A percentile compares a stretch with the other conserved stretches of the same genome.
Evolutionary conservation across 108 stramenopile genomes (phyloP).

Genomic region (Epithemia pelagica): DNA sequence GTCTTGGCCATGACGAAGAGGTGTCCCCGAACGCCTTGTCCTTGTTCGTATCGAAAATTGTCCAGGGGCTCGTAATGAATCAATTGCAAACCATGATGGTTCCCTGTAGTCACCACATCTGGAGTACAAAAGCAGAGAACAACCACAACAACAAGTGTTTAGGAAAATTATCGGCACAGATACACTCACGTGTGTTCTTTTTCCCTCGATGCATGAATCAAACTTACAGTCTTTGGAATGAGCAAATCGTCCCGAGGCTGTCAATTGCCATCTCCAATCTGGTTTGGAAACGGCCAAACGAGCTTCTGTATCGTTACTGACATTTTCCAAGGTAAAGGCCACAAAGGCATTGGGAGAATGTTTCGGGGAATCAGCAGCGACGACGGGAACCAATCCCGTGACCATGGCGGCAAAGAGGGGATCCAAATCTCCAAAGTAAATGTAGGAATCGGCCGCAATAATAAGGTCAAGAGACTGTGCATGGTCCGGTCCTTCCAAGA

Average conservation of each 20-base stretch:
- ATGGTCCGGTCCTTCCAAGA: constrained; percentile 22
- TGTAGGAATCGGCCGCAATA: constrained; percentile 65
- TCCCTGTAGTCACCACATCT: constrained; percentile 34
- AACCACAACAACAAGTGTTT: too few species aligned
- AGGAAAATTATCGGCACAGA: too few species aligned
- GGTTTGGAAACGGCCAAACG: constrained; percentile 42
- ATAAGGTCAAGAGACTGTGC: constrained; percentile 49
- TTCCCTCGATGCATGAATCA: too few species aligned
- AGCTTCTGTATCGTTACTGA: constrained; percentile 33
- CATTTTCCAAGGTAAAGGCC: constrained; percentile 71
- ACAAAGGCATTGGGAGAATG: constrained; percentile 29
- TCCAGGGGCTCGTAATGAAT: constrained; percentile 54
- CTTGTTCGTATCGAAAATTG: constrained; percentile 55
- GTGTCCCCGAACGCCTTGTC: constrained; percentile 51
- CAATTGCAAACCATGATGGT: constrained; percentile 23
- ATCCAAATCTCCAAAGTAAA: constrained; percentile 68
- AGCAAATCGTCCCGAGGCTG: constrained; percentile 60
- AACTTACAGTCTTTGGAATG: constrained; percentile 36
- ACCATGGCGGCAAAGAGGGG: constrained; percentile 58
- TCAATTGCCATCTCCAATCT: constrained; percentile 76
- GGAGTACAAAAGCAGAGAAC: too few species aligned
- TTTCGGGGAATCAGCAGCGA: too few species aligned
- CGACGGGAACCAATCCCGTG: constrained; percentile 32
- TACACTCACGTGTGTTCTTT: too few species aligned
- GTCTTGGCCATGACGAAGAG: constrained; percentile 34